Base-by-base conservation (phyloP, 768 basidiomycete species). In the Hortiboletus campestris region DNA sequence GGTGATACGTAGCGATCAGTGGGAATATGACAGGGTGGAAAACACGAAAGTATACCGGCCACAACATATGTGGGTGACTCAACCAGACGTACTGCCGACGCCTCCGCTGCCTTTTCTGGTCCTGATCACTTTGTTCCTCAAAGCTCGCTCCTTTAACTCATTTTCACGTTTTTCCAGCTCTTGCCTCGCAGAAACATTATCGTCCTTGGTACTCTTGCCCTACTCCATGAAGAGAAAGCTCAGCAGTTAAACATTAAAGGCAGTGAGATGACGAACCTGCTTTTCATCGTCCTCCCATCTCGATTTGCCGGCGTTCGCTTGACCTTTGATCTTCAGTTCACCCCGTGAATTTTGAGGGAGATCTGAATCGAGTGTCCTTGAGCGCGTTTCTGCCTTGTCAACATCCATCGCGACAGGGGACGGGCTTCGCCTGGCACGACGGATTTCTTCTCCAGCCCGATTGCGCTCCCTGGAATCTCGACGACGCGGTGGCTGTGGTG, bases 91-190 rank as follows among this genome's bases (percentile, higher is more conserved):
- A 20, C 35, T 20, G 9, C 59, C 58, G 2, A n/a, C 42, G n/a
- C 65, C 67, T 43, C 61, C 61, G 57, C 72, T 76, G 17, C 66
- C 74, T 67, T 87, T 89, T 60, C 89, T 76, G 31, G 86, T 88
- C 66, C 86, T 78, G 50, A 85, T 78, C 44, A 93, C 91, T 67
- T 93, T 93, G 65, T 92, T 91, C 64, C 91, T 80, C 67, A 93
- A 69, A 14, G 90, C 89, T 67, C 75, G 83, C 63, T 93, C 91
- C 67, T 91, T 92, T 56, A 92, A 67, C 65, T 93, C 91, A 59
- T 81, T 91, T 66, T 93, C 91, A 54, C 86, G 72, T 60, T 75
- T 81, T 62, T 84, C 82, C 43, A 93, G 74, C 35, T 89, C 89
- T 22, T 65, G 64, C 50, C 64, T 74, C 13, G 55, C 25, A 53